Base-by-base conservation (phyloP, 23 red algal genomes). In the Pyropia haitanensis region DNA sequence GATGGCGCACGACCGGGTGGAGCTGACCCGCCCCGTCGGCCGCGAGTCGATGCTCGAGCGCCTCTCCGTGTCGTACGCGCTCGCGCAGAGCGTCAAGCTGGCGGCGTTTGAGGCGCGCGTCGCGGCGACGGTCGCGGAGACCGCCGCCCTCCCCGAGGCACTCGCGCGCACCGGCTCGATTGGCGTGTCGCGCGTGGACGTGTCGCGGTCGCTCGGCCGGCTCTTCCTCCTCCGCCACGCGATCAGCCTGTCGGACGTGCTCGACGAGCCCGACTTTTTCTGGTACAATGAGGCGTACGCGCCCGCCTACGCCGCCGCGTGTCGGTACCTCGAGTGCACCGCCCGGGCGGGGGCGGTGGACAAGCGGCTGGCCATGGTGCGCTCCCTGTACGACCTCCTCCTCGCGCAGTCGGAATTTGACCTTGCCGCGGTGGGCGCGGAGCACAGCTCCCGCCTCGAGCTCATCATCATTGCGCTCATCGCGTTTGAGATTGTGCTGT, bases 21-120 rank as follows among this genome's bases (percentile, higher is more conserved):
- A 73, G 49, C 24, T 57, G 25, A 73, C 57, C 57, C 24, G 24
- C 4, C 24, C 24, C 12, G 57, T 60, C 57, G 69, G 53, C 53
- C 48, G 26, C 22, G 64, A 79, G 54, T 65, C 68, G 18, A 27
- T 88, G 21, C 70, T 95, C 21, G 90, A 86, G 44, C 81, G 81
- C 20, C 65, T 95, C 6, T 65, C 90, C 1, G 72, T 79, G 26
- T 88, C 90, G 44, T 79, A 86, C 39, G 90, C 62, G 16, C 68
- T 95, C 14, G 90, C 90, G 31, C 90, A 95, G 75, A 79, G 71
- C 22, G 72, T 95, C 27, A 95, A 88, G 33, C 80, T 95, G 46
- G 73, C 77, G 5, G 75, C 70, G 18, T 88, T 88, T 82, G 90
- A 95, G 53, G 79, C 75, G 4, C 58, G 67, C 23, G 72, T 95